phyloP scores from a whole-genome alignment of 192 early-diverging fungal species.

The Coemansia asiatica region DNA sequence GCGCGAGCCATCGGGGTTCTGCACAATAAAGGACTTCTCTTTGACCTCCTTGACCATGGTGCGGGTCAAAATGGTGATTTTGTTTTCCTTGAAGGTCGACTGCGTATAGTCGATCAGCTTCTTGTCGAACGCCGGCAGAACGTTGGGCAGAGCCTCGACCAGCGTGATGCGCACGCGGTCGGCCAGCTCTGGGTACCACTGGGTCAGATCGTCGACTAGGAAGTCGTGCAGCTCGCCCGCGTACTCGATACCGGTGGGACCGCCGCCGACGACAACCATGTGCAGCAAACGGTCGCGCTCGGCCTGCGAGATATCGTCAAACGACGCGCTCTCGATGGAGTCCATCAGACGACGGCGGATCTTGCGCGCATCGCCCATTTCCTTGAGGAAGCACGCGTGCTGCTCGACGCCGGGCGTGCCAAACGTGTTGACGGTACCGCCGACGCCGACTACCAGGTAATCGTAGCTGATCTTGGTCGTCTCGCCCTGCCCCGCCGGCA shows the following conservation, averaged over 20 bases:
- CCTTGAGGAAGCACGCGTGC: slow-evolving; percentile 83
- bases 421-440: slow-evolving; percentile 82
- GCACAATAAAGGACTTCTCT: slow-evolving; percentile 60
- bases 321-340: slow-evolving; percentile 75
- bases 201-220: slow-evolving; percentile 74
- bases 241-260: slow-evolving; percentile 79
- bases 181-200: slow-evolving; percentile 73
- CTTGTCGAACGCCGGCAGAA: slow-evolving; percentile 75
- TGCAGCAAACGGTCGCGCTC: slow-evolving; percentile 69
- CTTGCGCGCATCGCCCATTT: slow-evolving; percentile 78
- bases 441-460: slow-evolving; percentile 79
- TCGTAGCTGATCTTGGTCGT: slow-evolving; percentile 64
- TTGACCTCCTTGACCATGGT: slow-evolving; percentile 67
- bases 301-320: slow-evolving; percentile 62
- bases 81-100: slow-evolving; percentile 70
- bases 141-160: slow-evolving; percentile 77
- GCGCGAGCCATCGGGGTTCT: slow-evolving; percentile 55
- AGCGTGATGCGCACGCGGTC: slow-evolving; percentile 64
- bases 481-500: slow-evolving; percentile 61
- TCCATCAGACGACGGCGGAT: slow-evolving; percentile 80
- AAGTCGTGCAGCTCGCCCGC: slow-evolving; percentile 80
- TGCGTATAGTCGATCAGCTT: slow-evolving; percentile 73
- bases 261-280: slow-evolving; percentile 86
- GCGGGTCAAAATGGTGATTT: slow-evolving; percentile 75
- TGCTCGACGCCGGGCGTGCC: slow-evolving; percentile 81